Evolutionary conservation across 768 basidiomycete genomes (phyloP).

Genomic region (Hysterangium stoloniferum): DNA sequence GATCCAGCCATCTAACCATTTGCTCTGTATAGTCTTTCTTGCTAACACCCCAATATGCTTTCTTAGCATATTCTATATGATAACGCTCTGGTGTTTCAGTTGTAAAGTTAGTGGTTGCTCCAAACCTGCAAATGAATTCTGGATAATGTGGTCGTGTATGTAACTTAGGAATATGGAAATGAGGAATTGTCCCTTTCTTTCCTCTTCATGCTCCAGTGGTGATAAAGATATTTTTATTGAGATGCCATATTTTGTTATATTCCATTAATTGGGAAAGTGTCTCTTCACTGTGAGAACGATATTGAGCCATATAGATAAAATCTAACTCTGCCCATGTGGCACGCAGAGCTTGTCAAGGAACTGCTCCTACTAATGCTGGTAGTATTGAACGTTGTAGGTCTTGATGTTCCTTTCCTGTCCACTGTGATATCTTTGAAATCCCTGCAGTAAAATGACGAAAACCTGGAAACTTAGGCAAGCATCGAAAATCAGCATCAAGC

Average conservation of each 20-base stretch:
- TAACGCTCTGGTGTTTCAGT: constrained; percentile 28
- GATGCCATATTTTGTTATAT: constrained; percentile 20
- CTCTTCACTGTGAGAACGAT: constrained; percentile 16
- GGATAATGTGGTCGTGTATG: constrained; percentile 18
- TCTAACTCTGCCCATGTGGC: constrained; percentile 16
- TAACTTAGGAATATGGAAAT: constrained; percentile 24
- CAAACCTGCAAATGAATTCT: constrained; percentile 14
- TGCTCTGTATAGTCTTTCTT: constrained; percentile 26
- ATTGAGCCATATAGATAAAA: constrained; percentile 24
- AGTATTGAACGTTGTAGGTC: neutral
- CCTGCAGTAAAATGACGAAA: constrained; percentile 37
- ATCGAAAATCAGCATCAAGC: constrained; percentile 30
- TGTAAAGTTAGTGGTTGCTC: constrained; percentile 27
- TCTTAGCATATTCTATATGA: constrained; percentile 27
- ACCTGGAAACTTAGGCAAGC: constrained; percentile 24
- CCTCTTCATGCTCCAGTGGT: constrained; percentile 14
- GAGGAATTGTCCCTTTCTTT: neutral
- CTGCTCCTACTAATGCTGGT: constrained; percentile 1
- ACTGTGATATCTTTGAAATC: constrained; percentile 32
- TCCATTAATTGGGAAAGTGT: constrained; percentile 15
- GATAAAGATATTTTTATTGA: constrained; percentile 21
- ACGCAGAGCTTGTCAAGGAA: neutral
- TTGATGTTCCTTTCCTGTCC: constrained; percentile 34
- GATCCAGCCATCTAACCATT: constrained; percentile 32
- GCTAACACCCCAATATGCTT: constrained; percentile 25